Base-by-base conservation (phyloP, 2,329 filamentous ascomycete species). In the Pezicula radicicola region DNA sequence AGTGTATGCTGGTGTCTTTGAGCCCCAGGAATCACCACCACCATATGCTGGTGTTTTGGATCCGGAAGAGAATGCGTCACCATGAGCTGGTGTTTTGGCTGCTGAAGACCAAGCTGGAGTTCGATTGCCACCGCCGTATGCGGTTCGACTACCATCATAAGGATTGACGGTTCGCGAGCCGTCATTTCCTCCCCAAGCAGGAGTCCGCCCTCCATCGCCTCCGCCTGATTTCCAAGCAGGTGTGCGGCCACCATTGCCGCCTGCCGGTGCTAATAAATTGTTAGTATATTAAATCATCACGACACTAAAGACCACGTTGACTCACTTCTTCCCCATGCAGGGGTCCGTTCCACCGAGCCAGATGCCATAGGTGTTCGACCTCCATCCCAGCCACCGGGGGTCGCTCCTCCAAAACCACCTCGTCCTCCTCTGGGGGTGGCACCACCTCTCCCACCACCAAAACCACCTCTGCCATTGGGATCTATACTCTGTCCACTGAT, bases 101-200 rank as follows among this genome's bases (percentile, higher is more conserved):
- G 88, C 88, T 2, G 90, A 87, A 53, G 86, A 85, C 88, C 88
- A 92, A 5, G 87, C 87, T 7, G 88, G 88, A 1, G 87, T 91
- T 49, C 88, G 83, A 45, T 80, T 79, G 28, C 85, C 84, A 19
- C 80, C 78, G 16, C 91, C 91, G 62, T 96, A 95, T 2, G 89
- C 79, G 10, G 83, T 87, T 39, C 83, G 77, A 5, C 81, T 85
- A 6, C 84, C 84, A 62, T 87, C 83, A 18, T 68, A 63, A 1
- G 86, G 85, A 64, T 87, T 86, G 55, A 82, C 80, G 12, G 83
- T 87, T 43, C 83, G 77, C 3, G 83, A 86, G 6, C 85, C 85
- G 62, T 87, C 83, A 16, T 77, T 33, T 13, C 30, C 30, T 33
- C 30, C 77, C 85, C 87, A 90, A 3, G 84, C 85, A 0, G 87